phyloP scores from a whole-genome alignment of 169 alveolate species.

The Cryptosporidium ubiquitum region DNA sequence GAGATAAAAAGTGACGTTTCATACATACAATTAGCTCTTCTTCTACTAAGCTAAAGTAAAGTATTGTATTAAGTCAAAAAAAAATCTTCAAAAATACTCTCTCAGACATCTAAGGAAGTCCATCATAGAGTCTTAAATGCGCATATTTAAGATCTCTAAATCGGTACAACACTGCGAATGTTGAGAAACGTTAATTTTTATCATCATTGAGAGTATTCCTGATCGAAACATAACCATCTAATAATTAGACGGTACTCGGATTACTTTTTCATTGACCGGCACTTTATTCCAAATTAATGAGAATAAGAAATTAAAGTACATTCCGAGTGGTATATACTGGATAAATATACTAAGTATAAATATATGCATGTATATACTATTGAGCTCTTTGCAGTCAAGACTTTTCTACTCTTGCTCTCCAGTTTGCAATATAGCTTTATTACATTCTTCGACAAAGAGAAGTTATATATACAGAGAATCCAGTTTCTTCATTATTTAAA shows the following conservation, averaged over 20 bases:
- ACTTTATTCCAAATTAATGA: neutral
- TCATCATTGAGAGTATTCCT: slow-evolving; percentile 46
- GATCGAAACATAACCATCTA: neutral
- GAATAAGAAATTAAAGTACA: neutral
- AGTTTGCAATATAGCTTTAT: neutral
- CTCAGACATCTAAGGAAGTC: slow-evolving; percentile 76
- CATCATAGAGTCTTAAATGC: slow-evolving; percentile 74
- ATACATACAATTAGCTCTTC: neutral
- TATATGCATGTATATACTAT: neutral
- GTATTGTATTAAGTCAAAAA: neutral
- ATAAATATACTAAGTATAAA: neutral
- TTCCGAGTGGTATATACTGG: slow-evolving; percentile 16
- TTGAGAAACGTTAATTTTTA: slow-evolving; percentile 71
- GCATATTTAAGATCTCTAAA: slow-evolving; percentile 59
- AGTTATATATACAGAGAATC: neutral
- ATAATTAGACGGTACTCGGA: neutral
- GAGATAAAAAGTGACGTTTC: too few species aligned
- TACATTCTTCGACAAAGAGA: slow-evolving; percentile 3
- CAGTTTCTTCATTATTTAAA: neutral
- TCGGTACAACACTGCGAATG: slow-evolving; percentile 75
- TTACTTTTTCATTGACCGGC: neutral
- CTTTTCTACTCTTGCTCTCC: neutral
- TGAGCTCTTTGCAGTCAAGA: slow-evolving; percentile 6
- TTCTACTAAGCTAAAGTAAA: neutral
- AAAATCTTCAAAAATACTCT: neutral